Evolutionary conservation across 768 basidiomycete species (phyloP).

Genomic region (Steccherinum ochraceum): DNA sequence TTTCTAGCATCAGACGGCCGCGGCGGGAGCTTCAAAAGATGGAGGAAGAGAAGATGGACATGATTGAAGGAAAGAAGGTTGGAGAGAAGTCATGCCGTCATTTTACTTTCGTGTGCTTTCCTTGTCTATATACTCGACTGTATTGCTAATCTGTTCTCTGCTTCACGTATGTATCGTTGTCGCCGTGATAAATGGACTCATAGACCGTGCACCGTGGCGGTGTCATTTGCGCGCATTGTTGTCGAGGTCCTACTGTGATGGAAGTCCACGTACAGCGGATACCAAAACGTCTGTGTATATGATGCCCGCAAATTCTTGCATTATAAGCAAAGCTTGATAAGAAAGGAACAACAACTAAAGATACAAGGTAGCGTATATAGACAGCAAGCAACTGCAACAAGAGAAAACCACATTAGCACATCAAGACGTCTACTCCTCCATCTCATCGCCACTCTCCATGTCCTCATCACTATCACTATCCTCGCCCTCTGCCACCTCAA

Average conservation of each 20-base stretch:
- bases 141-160: not conserved
- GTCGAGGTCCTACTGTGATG: no score
- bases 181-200: no score
- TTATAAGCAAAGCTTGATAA: no score
- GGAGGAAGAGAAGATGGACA: not conserved
- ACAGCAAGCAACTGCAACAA: constrained; percentile 11
- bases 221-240: no score
- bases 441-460: constrained; percentile 61
- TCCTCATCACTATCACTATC: constrained; percentile 70
- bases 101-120: not conserved
- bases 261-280: no score
- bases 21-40: constrained; percentile 2
- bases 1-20: constrained; percentile 8
- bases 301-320: no score
- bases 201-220: no score
- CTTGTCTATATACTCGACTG: not conserved
- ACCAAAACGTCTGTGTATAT: no score
- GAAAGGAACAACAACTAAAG: not conserved
- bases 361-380: not conserved
- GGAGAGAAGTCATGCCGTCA: no score
- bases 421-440: constrained; percentile 38
- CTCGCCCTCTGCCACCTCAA: constrained; percentile 89
- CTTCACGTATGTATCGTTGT: not conserved
- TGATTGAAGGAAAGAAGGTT: not conserved
- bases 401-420: constrained; percentile 5